These are phyloP conservation scores for Penicillium aurantiogriseum DNA, from an alignment of 2,329 filamentous ascomycete species.

Conservation along the genomic window DNA sequence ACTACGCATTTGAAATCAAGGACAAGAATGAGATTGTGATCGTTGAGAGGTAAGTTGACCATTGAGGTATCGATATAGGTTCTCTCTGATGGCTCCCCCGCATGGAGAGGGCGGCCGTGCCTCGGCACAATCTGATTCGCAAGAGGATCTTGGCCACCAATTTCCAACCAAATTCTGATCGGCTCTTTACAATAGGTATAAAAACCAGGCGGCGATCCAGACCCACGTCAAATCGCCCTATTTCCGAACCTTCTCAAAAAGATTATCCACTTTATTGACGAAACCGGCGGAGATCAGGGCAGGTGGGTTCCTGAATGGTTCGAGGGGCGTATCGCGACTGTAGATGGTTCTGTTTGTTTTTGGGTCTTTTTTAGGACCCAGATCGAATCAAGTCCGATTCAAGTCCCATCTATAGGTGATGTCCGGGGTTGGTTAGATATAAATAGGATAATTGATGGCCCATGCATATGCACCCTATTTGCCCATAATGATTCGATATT, in stretches of 20 bases:
- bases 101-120: slow-evolving; percentile 2
- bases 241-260: slow-evolving; percentile 24
- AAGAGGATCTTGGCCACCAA: not conserved
- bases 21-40: slow-evolving; percentile 34
- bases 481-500: not conserved
- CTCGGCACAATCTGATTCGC: slow-evolving; percentile 13
- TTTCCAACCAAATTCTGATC: not conserved
- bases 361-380: not conserved
- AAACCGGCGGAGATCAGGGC: slow-evolving; percentile 27
- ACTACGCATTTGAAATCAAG: slow-evolving; percentile 29
- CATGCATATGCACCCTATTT: not conserved
- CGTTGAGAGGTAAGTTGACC: slow-evolving; percentile 31
- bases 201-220: slow-evolving; percentile 26
- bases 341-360: slow-evolving; percentile 5
- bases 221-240: slow-evolving; percentile 26
- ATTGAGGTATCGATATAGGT: not conserved
- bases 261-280: slow-evolving; percentile 19
- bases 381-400: not conserved
- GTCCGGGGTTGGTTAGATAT: slow-evolving; percentile 10
- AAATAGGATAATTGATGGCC: slow-evolving; percentile 11
- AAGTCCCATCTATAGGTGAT: not conserved
- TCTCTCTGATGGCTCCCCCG: not conserved
- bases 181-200: slow-evolving; percentile 22
- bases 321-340: slow-evolving; percentile 24
- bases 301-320: slow-evolving; percentile 21